These are phyloP conservation scores for Papiliotrema flavescens DNA, from an alignment of 1,284 basidiomycete species.

Conservation along the genomic window DNA sequence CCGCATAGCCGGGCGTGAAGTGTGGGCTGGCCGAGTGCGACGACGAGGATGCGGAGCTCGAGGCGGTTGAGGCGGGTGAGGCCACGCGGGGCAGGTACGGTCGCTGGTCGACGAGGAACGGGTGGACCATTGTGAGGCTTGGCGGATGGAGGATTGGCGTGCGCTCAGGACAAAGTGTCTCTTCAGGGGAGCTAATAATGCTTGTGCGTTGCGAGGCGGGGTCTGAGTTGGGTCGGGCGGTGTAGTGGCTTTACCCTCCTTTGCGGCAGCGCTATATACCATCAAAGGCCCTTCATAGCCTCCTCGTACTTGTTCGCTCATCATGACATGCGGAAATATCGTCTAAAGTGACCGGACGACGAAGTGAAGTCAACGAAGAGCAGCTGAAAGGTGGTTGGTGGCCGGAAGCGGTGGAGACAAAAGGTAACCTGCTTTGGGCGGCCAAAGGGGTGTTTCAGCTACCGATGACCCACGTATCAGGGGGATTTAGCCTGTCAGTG, in stretches of 20 bases:
- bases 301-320: neutral
- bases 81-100: slow-evolving; percentile 12
- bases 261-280: too few relatives aligned
- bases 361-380: neutral
- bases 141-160: neutral
- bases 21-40: neutral
- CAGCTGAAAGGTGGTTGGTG: neutral
- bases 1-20: too few relatives aligned
- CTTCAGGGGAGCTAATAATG: neutral
- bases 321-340: neutral
- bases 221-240: too few relatives aligned
- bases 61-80: neutral
- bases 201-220: too few relatives aligned
- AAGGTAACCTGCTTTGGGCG: too few relatives aligned
- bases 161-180: neutral
- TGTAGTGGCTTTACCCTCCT: too few relatives aligned
- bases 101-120: slow-evolving; percentile 12
- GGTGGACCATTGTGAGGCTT: slow-evolving; percentile 8
- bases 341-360: neutral
- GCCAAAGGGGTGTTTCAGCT: too few relatives aligned
- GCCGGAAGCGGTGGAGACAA: neutral
- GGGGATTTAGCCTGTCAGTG: neutral
- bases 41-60: neutral
- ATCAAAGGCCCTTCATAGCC: neutral
- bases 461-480: neutral